phyloP scores from a whole-genome alignment of 2,329 filamentous ascomycete genomes.

The Xylariales sp. region DNA sequence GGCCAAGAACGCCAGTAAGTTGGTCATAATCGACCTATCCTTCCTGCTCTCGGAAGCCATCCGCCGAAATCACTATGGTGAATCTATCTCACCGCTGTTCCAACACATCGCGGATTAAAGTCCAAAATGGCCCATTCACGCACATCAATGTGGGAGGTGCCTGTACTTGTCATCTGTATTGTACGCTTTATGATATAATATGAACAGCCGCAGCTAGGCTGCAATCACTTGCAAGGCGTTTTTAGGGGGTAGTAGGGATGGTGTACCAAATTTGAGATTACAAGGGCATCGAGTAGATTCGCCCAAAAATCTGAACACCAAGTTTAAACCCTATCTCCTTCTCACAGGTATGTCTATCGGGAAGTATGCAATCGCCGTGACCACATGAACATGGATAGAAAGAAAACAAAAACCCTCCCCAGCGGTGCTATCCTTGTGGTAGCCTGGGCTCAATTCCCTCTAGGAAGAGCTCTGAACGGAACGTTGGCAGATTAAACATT shows the following conservation, averaged over 20 bases:
- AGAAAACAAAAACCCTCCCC: no score
- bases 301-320: conserved; percentile 10
- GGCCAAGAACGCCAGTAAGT: conserved; percentile 68
- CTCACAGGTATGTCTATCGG: conserved; percentile 6
- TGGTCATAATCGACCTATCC: conserved; percentile 85
- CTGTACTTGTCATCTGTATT: no score
- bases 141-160: background rate
- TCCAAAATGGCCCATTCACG: background rate
- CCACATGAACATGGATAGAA: background rate
- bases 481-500: conserved; percentile 67
- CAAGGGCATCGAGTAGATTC: conserved; percentile 3
- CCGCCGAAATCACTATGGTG: conserved; percentile 92
- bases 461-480: conserved; percentile 76
- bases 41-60: conserved; percentile 88
- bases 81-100: conserved; percentile 69
- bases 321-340: conserved; percentile 1
- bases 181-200: conserved; percentile 3
- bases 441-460: conserved; percentile 66
- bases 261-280: no score
- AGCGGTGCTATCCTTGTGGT: conserved; percentile 72
- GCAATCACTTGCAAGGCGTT: conserved; percentile 8
- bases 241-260: conserved; percentile 1
- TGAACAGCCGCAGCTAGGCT: background rate
- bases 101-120: conserved; percentile 58
- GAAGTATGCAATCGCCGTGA: no score